Evolutionary conservation across 2,329 filamentous ascomycete species (phyloP).

Genomic region (Ophiostoma quercus): DNA sequence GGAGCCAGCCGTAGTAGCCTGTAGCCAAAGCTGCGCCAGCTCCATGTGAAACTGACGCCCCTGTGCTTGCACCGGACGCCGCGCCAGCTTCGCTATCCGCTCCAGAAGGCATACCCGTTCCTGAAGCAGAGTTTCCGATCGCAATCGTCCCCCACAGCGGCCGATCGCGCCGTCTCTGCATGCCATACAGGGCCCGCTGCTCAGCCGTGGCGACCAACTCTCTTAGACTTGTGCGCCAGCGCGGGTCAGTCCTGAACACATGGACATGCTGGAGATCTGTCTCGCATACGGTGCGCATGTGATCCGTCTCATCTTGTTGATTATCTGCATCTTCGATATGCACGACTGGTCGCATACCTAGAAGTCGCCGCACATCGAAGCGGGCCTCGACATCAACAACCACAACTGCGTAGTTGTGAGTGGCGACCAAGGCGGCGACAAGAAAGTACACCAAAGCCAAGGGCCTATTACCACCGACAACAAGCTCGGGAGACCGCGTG

Average conservation of each 20-base stretch:
- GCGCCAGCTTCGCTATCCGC: conserved; percentile 17
- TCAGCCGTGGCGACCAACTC: conserved; percentile 40
- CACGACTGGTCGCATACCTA: conserved; percentile 29
- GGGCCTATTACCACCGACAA: conserved; percentile 46
- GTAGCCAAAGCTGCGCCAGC: conserved; percentile 32
- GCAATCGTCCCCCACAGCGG: conserved; percentile 57
- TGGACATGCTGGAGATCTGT: conserved; percentile 48
- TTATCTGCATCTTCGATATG: not conserved
- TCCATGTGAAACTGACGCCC: conserved; percentile 21
- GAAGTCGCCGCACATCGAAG: conserved; percentile 50
- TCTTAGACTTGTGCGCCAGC: conserved; percentile 28
- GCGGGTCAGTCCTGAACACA: conserved; percentile 41
- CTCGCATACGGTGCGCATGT: conserved; percentile 22
- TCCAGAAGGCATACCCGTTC: not conserved
- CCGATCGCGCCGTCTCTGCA: conserved; percentile 41
- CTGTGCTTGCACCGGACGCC: conserved; percentile 24
- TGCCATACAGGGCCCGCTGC: conserved; percentile 48
- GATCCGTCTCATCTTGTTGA: not conserved
- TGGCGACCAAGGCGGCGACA: conserved; percentile 46
- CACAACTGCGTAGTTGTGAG: conserved; percentile 46
- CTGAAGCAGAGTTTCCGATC: conserved; percentile 38
- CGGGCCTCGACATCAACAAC: conserved; percentile 52
- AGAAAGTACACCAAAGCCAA: conserved; percentile 54
- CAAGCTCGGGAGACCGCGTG: conserved; percentile 45
- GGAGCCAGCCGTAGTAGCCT: conserved; percentile 49